Base-by-base conservation (phyloP, 192 early-diverging fungal species). In the Backusella luteola region DNA sequence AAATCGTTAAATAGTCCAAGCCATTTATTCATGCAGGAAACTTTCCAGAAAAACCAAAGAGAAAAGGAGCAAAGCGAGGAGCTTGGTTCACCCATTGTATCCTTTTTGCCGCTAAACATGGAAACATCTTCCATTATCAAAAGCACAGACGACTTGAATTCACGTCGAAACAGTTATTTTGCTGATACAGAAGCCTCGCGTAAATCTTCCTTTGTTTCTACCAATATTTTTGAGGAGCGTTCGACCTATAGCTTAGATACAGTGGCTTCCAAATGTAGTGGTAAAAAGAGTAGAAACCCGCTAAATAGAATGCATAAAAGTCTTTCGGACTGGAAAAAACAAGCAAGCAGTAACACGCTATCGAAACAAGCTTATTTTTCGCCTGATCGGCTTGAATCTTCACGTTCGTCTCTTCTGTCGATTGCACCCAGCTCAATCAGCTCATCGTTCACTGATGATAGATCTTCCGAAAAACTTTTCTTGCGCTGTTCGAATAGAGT, bases 61-160 rank as follows among this genome's bases (percentile, higher is more conserved):
- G 56, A 63, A 32, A 32, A 32, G 0, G 56, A 63, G n/a, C 6
- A 21, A 56, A n/a, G 23, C 0, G 26, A 29, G 19, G 56, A 29
- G 7, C 56, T 63, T 29, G 56, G n/a, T 11, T 63, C 56, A 1
- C 56, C 56, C 11, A 63, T 29, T 8, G 23, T 35, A 14, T 68
- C 67, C 6, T 68, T 68, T 21, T 68, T 36, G 19, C 29, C 67
- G 5, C 29, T 36, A 19, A 34, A 68, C 29, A 68, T 68, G 35
- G 67, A 68, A 19, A 68, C 67, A 36, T 68, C 17, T n/a, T 68
- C 67, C 11, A 63, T 63, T 29, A 23, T 63, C 21, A 63, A 63
- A 12, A 29, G 11, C 26, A 4, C 56, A 63, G 11, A 63, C 3
- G 23, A 9, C n/a, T 56, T 21, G 8, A 56, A 63, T 63, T 63